Percentiles rank a stretch among this genome's conserved stretches.
Conservation (phyloP, 169 alveolate genomes). For the Perkinsus marinus region DNA sequence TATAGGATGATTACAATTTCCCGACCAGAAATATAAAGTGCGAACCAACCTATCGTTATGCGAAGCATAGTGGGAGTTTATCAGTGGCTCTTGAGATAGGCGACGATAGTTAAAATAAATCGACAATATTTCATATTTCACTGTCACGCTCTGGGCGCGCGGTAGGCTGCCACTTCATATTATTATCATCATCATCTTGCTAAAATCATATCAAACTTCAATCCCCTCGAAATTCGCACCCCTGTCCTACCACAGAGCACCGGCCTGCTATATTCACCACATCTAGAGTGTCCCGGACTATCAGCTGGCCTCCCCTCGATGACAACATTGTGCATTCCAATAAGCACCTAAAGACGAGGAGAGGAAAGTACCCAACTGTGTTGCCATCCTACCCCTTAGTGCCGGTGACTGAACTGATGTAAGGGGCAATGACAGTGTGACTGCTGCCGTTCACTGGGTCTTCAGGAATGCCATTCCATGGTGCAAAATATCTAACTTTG, state of each 20-base stretch:
- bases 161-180: too few relatives aligned
- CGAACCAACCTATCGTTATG: too few relatives aligned
- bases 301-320: not conserved
- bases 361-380: not conserved
- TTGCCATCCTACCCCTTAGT: not conserved
- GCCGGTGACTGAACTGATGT: not conserved
- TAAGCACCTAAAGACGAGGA: not conserved
- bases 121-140: too few relatives aligned
- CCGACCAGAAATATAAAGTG: too few relatives aligned
- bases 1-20: too few relatives aligned
- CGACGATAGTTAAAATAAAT: too few relatives aligned
- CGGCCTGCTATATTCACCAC: not conserved
- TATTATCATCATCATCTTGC: too few relatives aligned
- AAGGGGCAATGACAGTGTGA: not conserved
- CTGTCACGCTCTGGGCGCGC: too few relatives aligned
- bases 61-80: too few relatives aligned
- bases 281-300: not conserved
- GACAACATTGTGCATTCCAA: not conserved
- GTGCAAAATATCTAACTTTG: not conserved
- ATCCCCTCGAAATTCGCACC: too few relatives aligned
- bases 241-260: not conserved
- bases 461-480: not conserved
- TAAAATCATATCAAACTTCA: too few relatives aligned
- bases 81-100: too few relatives aligned
- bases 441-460: not conserved